These are phyloP conservation scores for Vitis vinifera DNA, from an alignment of 164 flowering plant species.

Conservation along the genomic window DNA sequence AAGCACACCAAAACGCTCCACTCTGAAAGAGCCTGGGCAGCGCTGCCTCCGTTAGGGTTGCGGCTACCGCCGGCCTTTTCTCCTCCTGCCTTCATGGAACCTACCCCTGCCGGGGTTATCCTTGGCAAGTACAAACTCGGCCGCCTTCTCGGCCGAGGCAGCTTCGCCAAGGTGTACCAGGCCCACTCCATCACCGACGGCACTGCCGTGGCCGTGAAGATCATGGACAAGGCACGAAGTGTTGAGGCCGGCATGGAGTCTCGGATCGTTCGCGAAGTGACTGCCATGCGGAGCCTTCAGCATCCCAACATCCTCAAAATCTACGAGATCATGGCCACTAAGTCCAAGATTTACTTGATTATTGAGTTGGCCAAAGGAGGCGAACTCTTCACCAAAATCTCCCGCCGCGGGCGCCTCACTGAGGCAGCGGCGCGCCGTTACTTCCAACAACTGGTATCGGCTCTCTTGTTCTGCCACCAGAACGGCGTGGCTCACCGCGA, in stretches of 20 bases:
- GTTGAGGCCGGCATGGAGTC: slow-evolving; percentile 45
- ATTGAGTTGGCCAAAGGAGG: slow-evolving; percentile 78
- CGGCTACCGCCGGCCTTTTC: slow-evolving; percentile 13
- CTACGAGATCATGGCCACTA: slow-evolving; percentile 81
- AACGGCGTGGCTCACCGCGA: slow-evolving; percentile 78
- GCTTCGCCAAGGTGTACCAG: slow-evolving; percentile 70
- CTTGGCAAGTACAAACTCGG: slow-evolving; percentile 57
- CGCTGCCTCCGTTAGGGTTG: neutral
- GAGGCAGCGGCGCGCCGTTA: slow-evolving; percentile 49
- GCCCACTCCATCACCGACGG: slow-evolving; percentile 39
- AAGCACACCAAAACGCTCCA: neutral
- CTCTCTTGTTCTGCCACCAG: slow-evolving; percentile 62
- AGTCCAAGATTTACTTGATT: slow-evolving; percentile 63
- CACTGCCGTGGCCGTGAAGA: slow-evolving; percentile 50
- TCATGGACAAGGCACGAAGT: slow-evolving; percentile 49
- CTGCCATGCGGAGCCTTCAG: slow-evolving; percentile 63
- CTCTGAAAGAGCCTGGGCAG: neutral
- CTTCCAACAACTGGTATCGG: slow-evolving; percentile 67
- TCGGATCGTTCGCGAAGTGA: slow-evolving; percentile 49
- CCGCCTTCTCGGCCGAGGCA: slow-evolving; percentile 62
- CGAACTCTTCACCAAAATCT: slow-evolving; percentile 51
- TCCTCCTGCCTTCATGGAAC: neutral
- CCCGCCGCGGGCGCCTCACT: slow-evolving; percentile 37
- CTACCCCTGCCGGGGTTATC: slow-evolving; percentile 10
- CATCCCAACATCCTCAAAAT: slow-evolving; percentile 60